Conservation (phyloP, 257 asterid species). For the Rehmannia glutinosa region DNA sequence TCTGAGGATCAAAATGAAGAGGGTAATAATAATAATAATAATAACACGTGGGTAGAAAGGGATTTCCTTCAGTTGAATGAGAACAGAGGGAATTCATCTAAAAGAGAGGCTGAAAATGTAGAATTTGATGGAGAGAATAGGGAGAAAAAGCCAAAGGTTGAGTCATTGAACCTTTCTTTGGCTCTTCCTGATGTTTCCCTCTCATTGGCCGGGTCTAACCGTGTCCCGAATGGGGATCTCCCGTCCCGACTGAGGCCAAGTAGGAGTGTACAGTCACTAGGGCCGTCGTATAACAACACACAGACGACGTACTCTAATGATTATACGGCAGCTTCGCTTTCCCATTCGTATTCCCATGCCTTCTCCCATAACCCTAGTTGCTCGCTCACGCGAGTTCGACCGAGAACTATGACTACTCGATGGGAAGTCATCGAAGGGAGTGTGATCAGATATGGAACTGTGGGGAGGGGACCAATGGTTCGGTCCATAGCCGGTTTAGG, state of each 20-base stretch:
- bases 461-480: conserved; percentile 94
- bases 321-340: conserved; percentile 73
- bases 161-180: conserved; percentile 75
- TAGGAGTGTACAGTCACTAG: conserved; percentile 61
- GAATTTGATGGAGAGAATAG: conserved; percentile 45
- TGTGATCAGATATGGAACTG: conserved; percentile 80
- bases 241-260: conserved; percentile 57
- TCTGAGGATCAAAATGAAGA: conserved; percentile 62
- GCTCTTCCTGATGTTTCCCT: conserved; percentile 77
- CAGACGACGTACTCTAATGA: conserved; percentile 70
- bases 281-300: conserved; percentile 64
- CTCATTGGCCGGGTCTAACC: conserved; percentile 71
- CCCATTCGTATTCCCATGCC: conserved; percentile 69
- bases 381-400: conserved; percentile 77
- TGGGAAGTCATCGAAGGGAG: conserved; percentile 61
- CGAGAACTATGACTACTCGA: conserved; percentile 56
- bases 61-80: conserved; percentile 79
- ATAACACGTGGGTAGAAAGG: conserved; percentile 63
- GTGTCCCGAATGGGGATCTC: conserved; percentile 51
- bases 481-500: conserved; percentile 83
- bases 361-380: conserved; percentile 87
- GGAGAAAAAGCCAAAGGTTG: conserved; percentile 76
- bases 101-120: conserved; percentile 53
- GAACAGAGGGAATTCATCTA: conserved; percentile 41
- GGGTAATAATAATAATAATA: conserved; percentile 12